Evolutionary conservation across 441 rosid species (phyloP), one percentile per base, ranked within the genome.

Genomic region (Pelargonium myrrhifolium): DNA sequence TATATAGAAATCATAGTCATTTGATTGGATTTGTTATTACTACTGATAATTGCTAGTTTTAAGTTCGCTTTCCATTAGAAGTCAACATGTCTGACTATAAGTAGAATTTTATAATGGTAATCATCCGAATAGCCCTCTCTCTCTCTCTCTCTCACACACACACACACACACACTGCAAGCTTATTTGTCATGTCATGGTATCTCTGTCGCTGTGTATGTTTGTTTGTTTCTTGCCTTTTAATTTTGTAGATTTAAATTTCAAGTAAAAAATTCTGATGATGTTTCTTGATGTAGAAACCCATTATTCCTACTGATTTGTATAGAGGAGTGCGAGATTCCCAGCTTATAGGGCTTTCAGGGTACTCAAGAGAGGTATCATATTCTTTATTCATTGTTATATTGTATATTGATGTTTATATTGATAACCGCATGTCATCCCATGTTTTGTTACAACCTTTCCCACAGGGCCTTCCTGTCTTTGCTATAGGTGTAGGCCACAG

Each of bases 341-440:
- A 91, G 40, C 92, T 88, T 60, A 82, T 91, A 71, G 99, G 99
- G 73, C 76, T 93, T 92, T 84, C 99, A 11, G 99, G 99, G 59
- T 89, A 86, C 84, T 83, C 96, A 37, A 87, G 80, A 87, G 97
- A 93, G 93, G 99, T 93, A 63, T 71, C 40, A 26, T 28, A 28
- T 68, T 79, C 55, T 70, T 69, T 61, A 8, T 65, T 47, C 12
- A 39, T 22, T n/a, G 8, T 26, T 65, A 67, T 74, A 62, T 42
- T 64, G 22, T 69, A 18, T 26, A 47, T n/a, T 56, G 62, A 14
- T 22, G 18, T 9, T 74, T 76, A 24, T 56, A 5, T 51, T 71
- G 18, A 43, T 59, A 66, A 62, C 43, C 9, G 7, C 68, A 31
- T 47, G 22, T 26, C 64, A 62, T 45, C 60, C 22, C 39, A 1